Base-by-base conservation (phyloP, 495 filamentous ascomycete genomes). In the Lepidopterella palustris region DNA sequence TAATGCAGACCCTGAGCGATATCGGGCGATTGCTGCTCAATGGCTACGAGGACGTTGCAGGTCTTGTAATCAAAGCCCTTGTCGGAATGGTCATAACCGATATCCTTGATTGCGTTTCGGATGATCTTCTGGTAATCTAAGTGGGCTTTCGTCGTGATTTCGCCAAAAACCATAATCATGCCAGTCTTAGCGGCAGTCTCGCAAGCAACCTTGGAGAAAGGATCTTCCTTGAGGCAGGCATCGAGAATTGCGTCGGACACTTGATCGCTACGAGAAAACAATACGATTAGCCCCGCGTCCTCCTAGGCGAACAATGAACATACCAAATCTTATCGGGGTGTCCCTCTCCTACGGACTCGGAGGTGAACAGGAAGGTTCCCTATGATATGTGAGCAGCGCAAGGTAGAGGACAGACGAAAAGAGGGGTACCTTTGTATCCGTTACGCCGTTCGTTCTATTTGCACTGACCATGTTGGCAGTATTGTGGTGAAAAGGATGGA, bases 41-140 rank as follows among this genome's bases (percentile, higher is more conserved):
- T 97, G 80, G 92, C 93, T 68, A 97, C 92, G 65, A 97, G 81
- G 68, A 98, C 84, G 81, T 97, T 97, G 82, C 88, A 92, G 68
- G 93, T 98, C 86, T 97, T 97, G 88, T 96, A 96, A 80, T 98
- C 93, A 81, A 98, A 98, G 45, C 93, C 93, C 84, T 98, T 98
- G 71, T 84, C 83, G 55, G 92, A 97, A 74, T 84, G 81, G 80
- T 98, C 93, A 74, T 97, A 98, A 65, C 93, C 93, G 71, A 98
- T 98, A 67, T 95, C 93, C 84, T 96, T 90, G 84, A 98, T 92
- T 71, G 92, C 84, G 67, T 81, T 78, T 77, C 93, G 93, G 77
- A 98, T 89, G 70, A 97, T 82, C 81, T 90, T 96, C 78, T 98
- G 93, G 84, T 96, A 98, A 82, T 98, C 93, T 64, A 97, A 80